Percentiles rank a stretch among this genome's conserved stretches.
Conservation (phyloP, 352 stramenopile species). For the Blastocystis sp. region DNA sequence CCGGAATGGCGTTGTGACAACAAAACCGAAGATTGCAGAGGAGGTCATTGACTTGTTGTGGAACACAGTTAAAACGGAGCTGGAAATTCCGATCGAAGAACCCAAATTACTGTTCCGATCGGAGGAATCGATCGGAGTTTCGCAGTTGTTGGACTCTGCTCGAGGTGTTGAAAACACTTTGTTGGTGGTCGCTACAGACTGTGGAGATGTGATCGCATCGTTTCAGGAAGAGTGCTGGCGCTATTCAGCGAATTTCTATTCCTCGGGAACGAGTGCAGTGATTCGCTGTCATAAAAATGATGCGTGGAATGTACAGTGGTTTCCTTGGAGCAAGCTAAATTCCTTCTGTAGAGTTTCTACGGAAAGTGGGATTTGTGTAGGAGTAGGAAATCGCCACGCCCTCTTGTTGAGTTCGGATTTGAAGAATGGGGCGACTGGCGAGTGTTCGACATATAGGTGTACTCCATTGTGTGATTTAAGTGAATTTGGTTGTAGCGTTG, state of each 20-base stretch:
- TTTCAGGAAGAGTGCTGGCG: not conserved
- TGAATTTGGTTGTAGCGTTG: slow-evolving; percentile 7
- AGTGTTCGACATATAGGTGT: slow-evolving; percentile 10
- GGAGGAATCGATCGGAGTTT: not conserved
- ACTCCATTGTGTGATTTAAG: not conserved
- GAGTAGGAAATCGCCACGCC: slow-evolving; percentile 20
- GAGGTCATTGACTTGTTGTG: not conserved
- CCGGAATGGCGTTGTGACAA: not conserved
- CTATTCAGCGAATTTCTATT: not conserved
- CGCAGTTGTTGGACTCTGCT: slow-evolving; percentile 2
- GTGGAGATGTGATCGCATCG: not conserved
- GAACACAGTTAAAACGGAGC: not conserved
- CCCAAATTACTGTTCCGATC: not conserved
- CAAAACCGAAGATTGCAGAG: not conserved
- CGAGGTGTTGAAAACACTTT: not conserved
- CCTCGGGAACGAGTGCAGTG: not conserved
- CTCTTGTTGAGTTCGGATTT: not conserved
- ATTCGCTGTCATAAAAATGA: not conserved
- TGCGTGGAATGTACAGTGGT: not conserved
- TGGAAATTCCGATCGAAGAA: not conserved
- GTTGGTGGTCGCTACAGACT: not conserved
- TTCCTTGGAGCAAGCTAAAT: slow-evolving; percentile 1
- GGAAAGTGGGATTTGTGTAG: not conserved
- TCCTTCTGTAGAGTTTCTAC: not conserved
- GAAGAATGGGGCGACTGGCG: not conserved